Conservation (phyloP, 306 rosid genomes). For the Glycine latifolia region DNA sequence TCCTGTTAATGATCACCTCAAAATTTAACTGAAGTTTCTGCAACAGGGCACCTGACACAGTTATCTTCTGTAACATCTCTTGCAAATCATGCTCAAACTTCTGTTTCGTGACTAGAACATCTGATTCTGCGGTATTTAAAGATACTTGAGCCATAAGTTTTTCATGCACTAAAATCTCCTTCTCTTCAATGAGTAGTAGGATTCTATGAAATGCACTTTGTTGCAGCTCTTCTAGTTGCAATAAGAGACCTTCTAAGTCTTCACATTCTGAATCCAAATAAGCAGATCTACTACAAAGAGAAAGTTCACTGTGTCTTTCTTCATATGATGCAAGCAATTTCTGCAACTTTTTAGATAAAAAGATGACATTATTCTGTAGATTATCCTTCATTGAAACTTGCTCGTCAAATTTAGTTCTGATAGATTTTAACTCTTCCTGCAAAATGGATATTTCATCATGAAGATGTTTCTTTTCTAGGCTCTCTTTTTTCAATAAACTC, state of each 20-base stretch:
- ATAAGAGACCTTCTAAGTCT: constrained; percentile 58
- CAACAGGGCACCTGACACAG: constrained; percentile 61
- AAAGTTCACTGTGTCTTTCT: constrained; percentile 48
- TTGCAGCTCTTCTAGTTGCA: constrained; percentile 76
- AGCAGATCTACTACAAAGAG: constrained; percentile 53
- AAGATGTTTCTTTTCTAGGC: constrained; percentile 59
- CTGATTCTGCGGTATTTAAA: constrained; percentile 61
- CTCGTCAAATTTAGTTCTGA: constrained; percentile 60
- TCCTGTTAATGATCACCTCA: constrained; percentile 67
- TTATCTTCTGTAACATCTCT: constrained; percentile 58
- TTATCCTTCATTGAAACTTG: constrained; percentile 65
- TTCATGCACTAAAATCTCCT: constrained; percentile 59
- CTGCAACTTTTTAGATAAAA: constrained; percentile 61
- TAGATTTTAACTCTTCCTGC: constrained; percentile 70
- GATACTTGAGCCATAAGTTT: constrained; percentile 64
- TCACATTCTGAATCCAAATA: constrained; percentile 56
- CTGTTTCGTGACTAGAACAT: constrained; percentile 64
- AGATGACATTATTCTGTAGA: constrained; percentile 60
- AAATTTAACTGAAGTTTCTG: constrained; percentile 73
- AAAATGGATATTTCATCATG: constrained; percentile 61
- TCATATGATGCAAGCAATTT: constrained; percentile 64
- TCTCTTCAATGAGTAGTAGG: constrained; percentile 74
- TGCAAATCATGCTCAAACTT: constrained; percentile 63
- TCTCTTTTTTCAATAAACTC: constrained; percentile 60
- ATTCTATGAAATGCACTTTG: constrained; percentile 60